These are phyloP conservation scores for Calonectria ilicicola DNA, from an alignment of 2,329 filamentous ascomycete species.

Conservation along the genomic window DNA sequence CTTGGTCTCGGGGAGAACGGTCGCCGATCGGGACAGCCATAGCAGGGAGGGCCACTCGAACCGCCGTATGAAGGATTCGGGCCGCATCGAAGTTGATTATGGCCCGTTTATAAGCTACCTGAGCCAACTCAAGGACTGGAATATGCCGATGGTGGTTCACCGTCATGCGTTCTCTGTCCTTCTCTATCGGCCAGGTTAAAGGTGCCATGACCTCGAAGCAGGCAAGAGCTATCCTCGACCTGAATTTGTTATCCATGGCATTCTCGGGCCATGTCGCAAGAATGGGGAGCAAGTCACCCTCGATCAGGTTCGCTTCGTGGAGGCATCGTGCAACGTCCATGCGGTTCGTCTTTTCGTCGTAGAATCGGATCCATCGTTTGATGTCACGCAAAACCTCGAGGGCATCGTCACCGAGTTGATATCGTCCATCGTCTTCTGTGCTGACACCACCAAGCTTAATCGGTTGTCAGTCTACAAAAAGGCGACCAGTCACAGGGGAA, in stretches of 20 bases:
- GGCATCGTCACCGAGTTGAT: slow-evolving; percentile 93
- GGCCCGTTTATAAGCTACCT: slow-evolving; percentile 89
- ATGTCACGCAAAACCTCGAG: slow-evolving; percentile 92
- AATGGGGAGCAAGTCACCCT: slow-evolving; percentile 90
- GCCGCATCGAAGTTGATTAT: slow-evolving; percentile 86
- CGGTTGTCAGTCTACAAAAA: slow-evolving; percentile 28
- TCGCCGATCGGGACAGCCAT: slow-evolving; percentile 85
- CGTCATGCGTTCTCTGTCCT: slow-evolving; percentile 83
- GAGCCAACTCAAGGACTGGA: slow-evolving; percentile 88
- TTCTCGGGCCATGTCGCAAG: slow-evolving; percentile 84
- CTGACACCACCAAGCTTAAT: slow-evolving; percentile 86
- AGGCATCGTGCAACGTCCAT: slow-evolving; percentile 95
- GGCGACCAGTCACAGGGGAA: not conserved
- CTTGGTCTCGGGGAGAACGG: slow-evolving; percentile 83
- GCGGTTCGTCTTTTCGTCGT: slow-evolving; percentile 92
- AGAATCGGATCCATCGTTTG: slow-evolving; percentile 93
- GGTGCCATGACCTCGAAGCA: slow-evolving; percentile 93
- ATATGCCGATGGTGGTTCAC: slow-evolving; percentile 93
- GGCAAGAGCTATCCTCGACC: slow-evolving; percentile 82
- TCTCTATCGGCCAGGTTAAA: slow-evolving; percentile 92
- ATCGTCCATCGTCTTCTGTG: slow-evolving; percentile 82
- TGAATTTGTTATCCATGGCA: slow-evolving; percentile 78
- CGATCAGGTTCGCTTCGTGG: slow-evolving; percentile 91
- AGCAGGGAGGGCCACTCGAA: slow-evolving; percentile 84
- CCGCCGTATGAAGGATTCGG: slow-evolving; percentile 82